Base-by-base conservation (phyloP, 768 basidiomycete genomes). In the Tricholoma matsutake region DNA sequence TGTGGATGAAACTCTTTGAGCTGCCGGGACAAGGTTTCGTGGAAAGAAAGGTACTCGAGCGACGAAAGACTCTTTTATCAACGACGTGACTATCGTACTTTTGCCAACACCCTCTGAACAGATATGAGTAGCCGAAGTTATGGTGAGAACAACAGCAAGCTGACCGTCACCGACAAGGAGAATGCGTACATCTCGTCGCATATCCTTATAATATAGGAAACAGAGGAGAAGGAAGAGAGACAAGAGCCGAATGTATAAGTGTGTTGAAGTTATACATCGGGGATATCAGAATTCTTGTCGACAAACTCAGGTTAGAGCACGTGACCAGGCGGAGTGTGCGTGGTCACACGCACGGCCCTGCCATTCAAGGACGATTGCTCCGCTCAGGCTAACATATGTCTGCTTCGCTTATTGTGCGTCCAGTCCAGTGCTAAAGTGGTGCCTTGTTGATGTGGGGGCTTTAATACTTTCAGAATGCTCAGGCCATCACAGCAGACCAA, bases 51-150 rank as follows among this genome's bases (percentile, higher is more conserved):
- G 64, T 74, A 95, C 96, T 77, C 95, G 91, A 41, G 91, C 79
- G 56, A 98, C 91, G 72, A 90, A 97, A 32, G 91, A 88, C 74
- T 96, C 94, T 73, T 98, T 98, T 76, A 99, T 98, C 71, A 98
- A 83, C 35, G 94, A 94, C 18, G 94, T 97, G 72, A 98, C 87
- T 71, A 98, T 95, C 51, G 94, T 95, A 73, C 94, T 96, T 81
- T 99, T 99, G 65, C 96, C 96, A 68, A 98, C 96, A 65, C 92
- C 93, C 81, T 96, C 95, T 98, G 73, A 39, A 64, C 61, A 56
- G 59, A 56, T 22, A 61, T 63, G 43, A 63, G 61, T 67, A 61
- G 63, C 55, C 56, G n/a, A 41, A 51, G 25, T 18, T 13, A 41
- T 28, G 47, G 25, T 31, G 43, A 28, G 54, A 29, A 41, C 39